Evolutionary conservation across 805 yeast genomes (phyloP).

Genomic region (Saccharomycopsis babjevae): DNA sequence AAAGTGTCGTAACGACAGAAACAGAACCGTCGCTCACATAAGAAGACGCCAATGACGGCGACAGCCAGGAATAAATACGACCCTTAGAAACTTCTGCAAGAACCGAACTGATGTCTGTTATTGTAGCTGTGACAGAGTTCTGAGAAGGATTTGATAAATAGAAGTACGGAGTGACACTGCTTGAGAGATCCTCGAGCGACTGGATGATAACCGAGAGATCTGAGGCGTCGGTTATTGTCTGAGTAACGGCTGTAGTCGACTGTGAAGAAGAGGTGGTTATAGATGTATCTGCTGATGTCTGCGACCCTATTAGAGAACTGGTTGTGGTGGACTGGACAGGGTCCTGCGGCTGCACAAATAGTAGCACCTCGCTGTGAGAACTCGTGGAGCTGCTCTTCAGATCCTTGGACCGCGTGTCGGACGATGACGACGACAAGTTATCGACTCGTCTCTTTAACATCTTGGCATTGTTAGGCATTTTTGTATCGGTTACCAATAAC

Average conservation of each 20-base stretch:
- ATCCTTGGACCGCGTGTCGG: neutral
- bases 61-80: neutral
- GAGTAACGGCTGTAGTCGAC: neutral
- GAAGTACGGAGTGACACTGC: neutral
- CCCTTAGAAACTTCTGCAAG: neutral
- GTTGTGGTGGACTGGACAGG: neutral
- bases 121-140: neutral
- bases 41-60: neutral
- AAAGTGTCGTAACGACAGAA: constrained; percentile 14
- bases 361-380: neutral
- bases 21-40: neutral
- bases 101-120: neutral
- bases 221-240: neutral
- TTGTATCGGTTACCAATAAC: neutral
- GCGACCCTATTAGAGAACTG: neutral
- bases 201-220: neutral
- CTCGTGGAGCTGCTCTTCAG: neutral
- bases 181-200: neutral
- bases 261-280: neutral
- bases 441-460: neutral
- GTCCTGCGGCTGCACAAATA: neutral
- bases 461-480: neutral
- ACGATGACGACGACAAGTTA: neutral
- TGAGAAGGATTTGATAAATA: neutral
- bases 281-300: neutral